Conservation (phyloP, 805 yeast genomes). For the Saccharomyces eubayanus region DNA sequence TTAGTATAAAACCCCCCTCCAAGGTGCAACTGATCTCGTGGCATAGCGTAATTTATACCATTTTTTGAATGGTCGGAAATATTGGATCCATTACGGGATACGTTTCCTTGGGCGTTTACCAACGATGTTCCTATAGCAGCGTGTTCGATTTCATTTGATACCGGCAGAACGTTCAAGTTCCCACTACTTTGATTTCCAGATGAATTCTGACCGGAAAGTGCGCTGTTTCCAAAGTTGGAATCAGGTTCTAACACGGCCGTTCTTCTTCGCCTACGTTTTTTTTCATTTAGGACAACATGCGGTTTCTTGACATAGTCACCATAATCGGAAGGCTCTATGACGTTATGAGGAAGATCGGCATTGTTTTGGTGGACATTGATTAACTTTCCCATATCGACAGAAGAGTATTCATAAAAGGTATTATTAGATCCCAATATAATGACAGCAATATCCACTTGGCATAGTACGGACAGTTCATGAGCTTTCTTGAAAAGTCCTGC, state of each 20-base stretch:
- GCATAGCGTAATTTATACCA: neutral
- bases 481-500: slow-evolving; percentile 80
- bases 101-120: neutral
- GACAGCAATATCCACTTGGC: slow-evolving; percentile 89
- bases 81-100: neutral
- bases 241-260: neutral
- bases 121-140: neutral
- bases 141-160: neutral
- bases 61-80: neutral
- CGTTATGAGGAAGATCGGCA: slow-evolving; percentile 39
- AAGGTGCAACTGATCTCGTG: neutral
- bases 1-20: neutral
- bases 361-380: slow-evolving; percentile 33
- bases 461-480: slow-evolving; percentile 64
- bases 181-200: neutral
- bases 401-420: slow-evolving; percentile 75
- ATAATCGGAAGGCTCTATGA: slow-evolving; percentile 58
- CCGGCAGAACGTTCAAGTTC: neutral
- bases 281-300: slow-evolving; percentile 11
- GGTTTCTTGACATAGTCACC: slow-evolving; percentile 45
- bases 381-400: slow-evolving; percentile 53
- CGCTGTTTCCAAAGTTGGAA: neutral
- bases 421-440: slow-evolving; percentile 77
- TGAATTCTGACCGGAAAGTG: neutral
- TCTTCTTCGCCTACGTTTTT: neutral